phyloP scores from a whole-genome alignment of 2,329 filamentous ascomycete species.

The Neoscytalidium dimidiatum region DNA sequence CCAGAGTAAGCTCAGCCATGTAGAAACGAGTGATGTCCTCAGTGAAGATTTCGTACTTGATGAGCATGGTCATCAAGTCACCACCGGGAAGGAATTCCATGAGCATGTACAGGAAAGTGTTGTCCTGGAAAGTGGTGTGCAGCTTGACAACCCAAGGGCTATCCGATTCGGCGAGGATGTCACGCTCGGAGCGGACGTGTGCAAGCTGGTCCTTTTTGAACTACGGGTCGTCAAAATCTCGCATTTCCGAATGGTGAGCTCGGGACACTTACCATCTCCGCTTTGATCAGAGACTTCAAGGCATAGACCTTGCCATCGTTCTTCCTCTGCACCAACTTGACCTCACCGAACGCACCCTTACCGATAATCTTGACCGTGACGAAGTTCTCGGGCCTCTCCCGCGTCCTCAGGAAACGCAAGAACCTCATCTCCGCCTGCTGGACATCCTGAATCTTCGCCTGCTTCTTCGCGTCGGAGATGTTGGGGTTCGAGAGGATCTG shows the following conservation, averaged over 20 bases:
- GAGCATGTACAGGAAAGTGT: constrained; percentile 95
- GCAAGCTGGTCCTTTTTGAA: constrained; percentile 99
- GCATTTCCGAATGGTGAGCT: background rate
- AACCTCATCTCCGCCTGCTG: constrained; percentile 90
- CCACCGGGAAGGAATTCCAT: constrained; percentile 99
- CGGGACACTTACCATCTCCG: constrained; percentile 70
- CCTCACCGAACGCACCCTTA: constrained; percentile 97
- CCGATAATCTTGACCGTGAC: constrained; percentile 96
- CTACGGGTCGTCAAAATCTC: constrained; percentile 30
- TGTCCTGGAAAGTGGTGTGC: constrained; percentile 96
- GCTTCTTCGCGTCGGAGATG: constrained; percentile 73
- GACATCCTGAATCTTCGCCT: constrained; percentile 80
- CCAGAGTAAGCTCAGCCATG: constrained; percentile 96
- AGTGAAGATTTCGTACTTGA: constrained; percentile 99
- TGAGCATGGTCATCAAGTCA: constrained; percentile 99
- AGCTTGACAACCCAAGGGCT: constrained; percentile 99
- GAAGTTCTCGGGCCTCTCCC: constrained; percentile 93
- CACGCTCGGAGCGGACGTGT: constrained; percentile 94
- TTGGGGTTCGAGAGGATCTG: constrained; percentile 77
- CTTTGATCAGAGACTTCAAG: constrained; percentile 97
- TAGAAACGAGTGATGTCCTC: constrained; percentile 99
- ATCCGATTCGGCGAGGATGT: constrained; percentile 98
- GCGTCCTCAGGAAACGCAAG: constrained; percentile 88
- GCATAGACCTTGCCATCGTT: constrained; percentile 96
- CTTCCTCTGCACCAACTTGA: constrained; percentile 96